phyloP scores from a whole-genome alignment of 495 filamentous ascomycete species.

The Chaetomidium leptoderma region DNA sequence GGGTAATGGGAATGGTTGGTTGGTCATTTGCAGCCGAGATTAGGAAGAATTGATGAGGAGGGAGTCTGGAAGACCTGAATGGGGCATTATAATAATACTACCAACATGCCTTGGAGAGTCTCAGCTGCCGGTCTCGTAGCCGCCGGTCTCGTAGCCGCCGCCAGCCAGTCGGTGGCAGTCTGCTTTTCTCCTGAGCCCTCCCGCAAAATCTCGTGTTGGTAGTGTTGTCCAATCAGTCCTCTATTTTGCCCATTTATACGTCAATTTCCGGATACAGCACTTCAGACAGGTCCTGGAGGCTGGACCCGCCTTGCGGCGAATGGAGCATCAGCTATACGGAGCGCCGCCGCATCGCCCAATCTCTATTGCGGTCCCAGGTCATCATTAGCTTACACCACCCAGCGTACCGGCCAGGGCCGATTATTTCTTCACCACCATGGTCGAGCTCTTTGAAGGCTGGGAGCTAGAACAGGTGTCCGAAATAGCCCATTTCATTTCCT shows the following conservation, averaged over 20 bases:
- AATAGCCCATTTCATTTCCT: not conserved
- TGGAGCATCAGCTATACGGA: constrained; percentile 1
- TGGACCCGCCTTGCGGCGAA: not conserved
- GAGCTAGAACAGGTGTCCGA: constrained; percentile 5
- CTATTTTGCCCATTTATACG: not conserved
- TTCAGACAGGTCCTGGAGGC: not conserved
- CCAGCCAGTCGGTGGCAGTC: too few species aligned
- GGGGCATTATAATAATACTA: too few species aligned
- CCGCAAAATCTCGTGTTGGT: too few species aligned
- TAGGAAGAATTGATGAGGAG: too few species aligned
- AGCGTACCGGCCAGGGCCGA: not conserved
- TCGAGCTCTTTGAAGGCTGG: constrained; percentile 5
- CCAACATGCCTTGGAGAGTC: too few species aligned
- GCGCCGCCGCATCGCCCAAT: constrained; percentile 3
- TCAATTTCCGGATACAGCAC: not conserved
- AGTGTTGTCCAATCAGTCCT: too few species aligned
- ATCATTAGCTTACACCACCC: not conserved
- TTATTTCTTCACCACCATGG: not conserved
- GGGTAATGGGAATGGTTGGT: too few species aligned
- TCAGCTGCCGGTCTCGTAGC: too few species aligned
- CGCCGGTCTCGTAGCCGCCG: too few species aligned
- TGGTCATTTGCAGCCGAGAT: too few species aligned
- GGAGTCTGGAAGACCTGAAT: too few species aligned
- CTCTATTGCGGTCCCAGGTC: not conserved
- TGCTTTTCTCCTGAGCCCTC: too few species aligned